These are phyloP conservation scores for Leptographium galeiforme DNA, from an alignment of 2,329 filamentous ascomycete genomes.

Conservation along the genomic window DNA sequence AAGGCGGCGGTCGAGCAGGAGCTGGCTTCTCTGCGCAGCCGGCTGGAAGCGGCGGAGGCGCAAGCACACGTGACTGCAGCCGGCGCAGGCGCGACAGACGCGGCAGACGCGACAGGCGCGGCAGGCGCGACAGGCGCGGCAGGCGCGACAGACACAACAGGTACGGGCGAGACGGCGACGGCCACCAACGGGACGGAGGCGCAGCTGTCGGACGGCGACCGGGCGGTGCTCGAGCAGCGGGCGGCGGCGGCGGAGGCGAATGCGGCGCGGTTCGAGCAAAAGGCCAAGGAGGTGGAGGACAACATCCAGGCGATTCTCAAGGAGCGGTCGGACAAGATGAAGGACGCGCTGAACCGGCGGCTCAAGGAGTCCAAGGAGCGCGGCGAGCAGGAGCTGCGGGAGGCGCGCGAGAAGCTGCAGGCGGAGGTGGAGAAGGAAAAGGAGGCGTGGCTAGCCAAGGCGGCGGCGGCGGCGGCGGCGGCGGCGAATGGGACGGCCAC, in stretches of 20 bases:
- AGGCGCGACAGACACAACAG: background rate
- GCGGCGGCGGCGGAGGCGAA: slow-evolving; percentile 46
- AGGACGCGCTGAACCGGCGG: slow-evolving; percentile 52
- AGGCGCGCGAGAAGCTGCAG: slow-evolving; percentile 38
- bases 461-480: background rate
- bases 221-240: slow-evolving; percentile 47
- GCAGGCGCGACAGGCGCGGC: background rate
- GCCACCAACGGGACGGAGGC: slow-evolving; percentile 15
- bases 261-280: slow-evolving; percentile 50
- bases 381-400: slow-evolving; percentile 34
- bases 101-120: background rate
- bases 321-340: slow-evolving; percentile 55
- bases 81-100: slow-evolving; percentile 34
- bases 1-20: slow-evolving; percentile 56
- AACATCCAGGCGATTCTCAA: slow-evolving; percentile 48
- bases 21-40: slow-evolving; percentile 36
- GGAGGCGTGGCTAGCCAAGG: slow-evolving; percentile 42
- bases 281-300: slow-evolving; percentile 50
- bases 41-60: slow-evolving; percentile 47
- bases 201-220: slow-evolving; percentile 43
- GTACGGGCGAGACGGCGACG: background rate
- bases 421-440: slow-evolving; percentile 43
- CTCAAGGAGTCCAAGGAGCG: slow-evolving; percentile 50
- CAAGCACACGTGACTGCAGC: slow-evolving; percentile 24
- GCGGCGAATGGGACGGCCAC: slow-evolving; percentile 4